Percentiles rank a stretch among this genome's conserved stretches.
phyloP scores from a whole-genome alignment of 192 early-diverging fungal species.

The Chytriomyces sp. region DNA sequence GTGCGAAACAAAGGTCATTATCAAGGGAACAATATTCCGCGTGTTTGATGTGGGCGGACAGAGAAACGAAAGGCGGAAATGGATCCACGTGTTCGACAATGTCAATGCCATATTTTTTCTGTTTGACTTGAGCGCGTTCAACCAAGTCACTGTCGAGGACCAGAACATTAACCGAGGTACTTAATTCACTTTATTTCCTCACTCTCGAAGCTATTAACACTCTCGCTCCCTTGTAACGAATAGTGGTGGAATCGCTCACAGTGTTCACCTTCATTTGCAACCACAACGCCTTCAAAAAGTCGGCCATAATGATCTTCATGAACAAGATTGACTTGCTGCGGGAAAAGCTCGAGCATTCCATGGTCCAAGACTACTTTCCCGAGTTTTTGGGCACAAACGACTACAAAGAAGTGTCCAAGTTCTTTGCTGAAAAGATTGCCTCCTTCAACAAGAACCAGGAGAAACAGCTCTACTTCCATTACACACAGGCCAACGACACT shows the following conservation, averaged over 20 bases:
- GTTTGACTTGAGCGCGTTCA: conserved; percentile 90
- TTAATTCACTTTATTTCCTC: neutral
- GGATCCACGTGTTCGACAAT: conserved; percentile 88
- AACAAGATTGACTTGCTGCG: conserved; percentile 93
- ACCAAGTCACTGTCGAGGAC: conserved; percentile 89
- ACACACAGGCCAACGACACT: conserved; percentile 67
- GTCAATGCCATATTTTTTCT: conserved; percentile 94
- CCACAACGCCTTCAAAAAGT: conserved; percentile 89
- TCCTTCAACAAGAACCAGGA: conserved; percentile 50
- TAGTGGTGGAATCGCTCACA: conserved; percentile 85
- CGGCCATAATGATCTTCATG: conserved; percentile 90
- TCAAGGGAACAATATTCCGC: conserved; percentile 38
- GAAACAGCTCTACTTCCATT: conserved; percentile 63
- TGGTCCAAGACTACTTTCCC: conserved; percentile 82
- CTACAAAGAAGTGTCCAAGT: conserved; percentile 53
- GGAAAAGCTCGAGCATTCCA: conserved; percentile 76
- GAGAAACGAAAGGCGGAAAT: conserved; percentile 84
- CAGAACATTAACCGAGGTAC: conserved; percentile 18
- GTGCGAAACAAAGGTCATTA: conserved; percentile 21
- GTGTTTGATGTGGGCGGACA: conserved; percentile 92
- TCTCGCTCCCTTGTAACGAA: neutral
- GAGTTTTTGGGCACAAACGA: conserved; percentile 65
- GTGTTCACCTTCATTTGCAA: conserved; percentile 92
- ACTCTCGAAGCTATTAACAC: conserved; percentile 6
- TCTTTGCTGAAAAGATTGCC: conserved; percentile 50